Evolutionary conservation across 2,329 filamentous ascomycete species (phyloP).

Genomic region (Dactylonectria macrodidyma): DNA sequence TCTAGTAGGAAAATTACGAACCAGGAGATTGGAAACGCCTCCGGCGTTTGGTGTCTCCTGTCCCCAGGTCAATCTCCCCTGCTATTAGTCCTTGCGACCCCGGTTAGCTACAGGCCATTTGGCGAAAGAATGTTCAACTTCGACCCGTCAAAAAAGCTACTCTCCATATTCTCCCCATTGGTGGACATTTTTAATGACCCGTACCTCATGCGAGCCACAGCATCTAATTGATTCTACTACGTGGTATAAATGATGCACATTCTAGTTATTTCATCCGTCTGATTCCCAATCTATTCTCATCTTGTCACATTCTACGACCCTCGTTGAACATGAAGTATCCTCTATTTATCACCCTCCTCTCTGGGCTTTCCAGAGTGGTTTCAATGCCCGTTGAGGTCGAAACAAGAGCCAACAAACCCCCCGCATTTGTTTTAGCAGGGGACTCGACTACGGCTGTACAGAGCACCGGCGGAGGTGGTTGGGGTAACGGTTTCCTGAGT

Average conservation of each 20-base stretch:
- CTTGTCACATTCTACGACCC: neutral
- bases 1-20: neutral
- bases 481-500: slow-evolving; percentile 14
- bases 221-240: neutral
- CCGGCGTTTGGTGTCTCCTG: neutral
- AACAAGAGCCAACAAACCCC: slow-evolving; percentile 1
- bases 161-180: neutral
- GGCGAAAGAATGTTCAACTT: neutral
- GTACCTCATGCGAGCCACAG: neutral
- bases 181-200: neutral
- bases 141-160: neutral
- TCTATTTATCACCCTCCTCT: slow-evolving; percentile 1
- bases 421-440: slow-evolving; percentile 5
- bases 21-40: neutral
- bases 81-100: neutral
- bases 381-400: neutral
- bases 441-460: slow-evolving; percentile 11
- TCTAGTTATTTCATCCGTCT: neutral
- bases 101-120: neutral
- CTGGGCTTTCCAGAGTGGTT: neutral
- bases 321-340: neutral
- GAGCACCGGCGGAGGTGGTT: slow-evolving; percentile 3
- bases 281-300: neutral
- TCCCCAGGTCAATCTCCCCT: neutral
- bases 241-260: neutral